phyloP scores from a whole-genome alignment of 371 early-diverging fungal genomes.

The Blakeslea trispora region DNA sequence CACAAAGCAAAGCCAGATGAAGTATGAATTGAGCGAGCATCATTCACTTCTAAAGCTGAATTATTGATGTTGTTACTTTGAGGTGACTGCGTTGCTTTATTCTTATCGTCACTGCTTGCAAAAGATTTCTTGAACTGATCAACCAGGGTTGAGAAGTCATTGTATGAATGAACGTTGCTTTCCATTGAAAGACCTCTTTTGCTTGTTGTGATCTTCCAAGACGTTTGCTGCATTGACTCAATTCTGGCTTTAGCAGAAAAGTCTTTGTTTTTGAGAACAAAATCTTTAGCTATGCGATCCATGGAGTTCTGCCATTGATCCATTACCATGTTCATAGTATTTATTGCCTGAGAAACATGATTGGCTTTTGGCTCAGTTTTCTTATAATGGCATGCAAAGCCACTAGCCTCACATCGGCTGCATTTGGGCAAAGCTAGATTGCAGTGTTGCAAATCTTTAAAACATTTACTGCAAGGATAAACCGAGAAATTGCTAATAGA shows the following conservation, averaged over 20 bases:
- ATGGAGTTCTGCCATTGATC: constrained; percentile 42
- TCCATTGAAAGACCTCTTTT: constrained; percentile 37
- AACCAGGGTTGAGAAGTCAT: constrained; percentile 31
- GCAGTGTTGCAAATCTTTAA: constrained; percentile 44
- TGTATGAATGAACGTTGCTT: constrained; percentile 38
- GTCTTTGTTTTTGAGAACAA: constrained; percentile 29
- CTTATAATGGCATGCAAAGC: constrained; percentile 33
- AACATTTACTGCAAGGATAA: constrained; percentile 48
- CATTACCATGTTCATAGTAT: constrained; percentile 43
- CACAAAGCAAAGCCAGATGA: constrained; percentile 33
- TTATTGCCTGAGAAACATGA: constrained; percentile 39
- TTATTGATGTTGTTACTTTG: constrained; percentile 1
- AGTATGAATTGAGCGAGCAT: constrained; percentile 20
- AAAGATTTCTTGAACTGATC: constrained; percentile 38
- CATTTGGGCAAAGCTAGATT: constrained; percentile 41
- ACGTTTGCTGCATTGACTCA: constrained; percentile 22
- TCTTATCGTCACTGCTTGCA: not conserved
- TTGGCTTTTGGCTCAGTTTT: constrained; percentile 46
- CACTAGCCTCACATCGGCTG: constrained; percentile 33
- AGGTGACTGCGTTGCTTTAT: not conserved
- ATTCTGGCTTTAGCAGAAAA: constrained; percentile 15
- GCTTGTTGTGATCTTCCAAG: constrained; percentile 33
- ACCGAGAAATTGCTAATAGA: constrained; percentile 31
- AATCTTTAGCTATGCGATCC: constrained; percentile 33
- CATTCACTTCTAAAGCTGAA: constrained; percentile 9